Evolutionary conservation across 2,329 filamentous ascomycete species (phyloP), one percentile per base, ranked within the genome.

Genomic region (Bipolaris victoriae): DNA sequence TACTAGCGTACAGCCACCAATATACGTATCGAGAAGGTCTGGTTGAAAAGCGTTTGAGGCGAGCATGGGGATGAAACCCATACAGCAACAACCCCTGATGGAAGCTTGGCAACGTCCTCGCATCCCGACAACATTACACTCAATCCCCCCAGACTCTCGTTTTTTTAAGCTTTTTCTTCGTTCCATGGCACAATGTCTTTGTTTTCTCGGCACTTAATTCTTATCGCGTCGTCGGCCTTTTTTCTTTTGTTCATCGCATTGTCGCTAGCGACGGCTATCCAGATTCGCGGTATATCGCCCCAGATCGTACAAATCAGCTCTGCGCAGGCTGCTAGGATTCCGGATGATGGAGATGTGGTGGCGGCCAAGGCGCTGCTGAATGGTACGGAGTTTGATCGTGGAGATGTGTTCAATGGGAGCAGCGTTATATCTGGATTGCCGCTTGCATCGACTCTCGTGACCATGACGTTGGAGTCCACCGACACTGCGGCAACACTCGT

Each of bases 231-330:
- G 1, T 71, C 71, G 1, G 63, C 68, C 0, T 52, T 62, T 7
- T 52, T 74, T 5, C 62, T 74, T 7, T 48, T 74, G n/a, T 49
- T 74, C 7, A 65, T 74, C 47, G 65, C 72, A 11, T 56, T 72
- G 35, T 70, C 70, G 7, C 56, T 75, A 7, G 63, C 65, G 20
- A 67, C 68, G 1, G 64, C 69, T 11, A 61, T 75, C 37, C 64
- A 74, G 60, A 50, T 70, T 33, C 69, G 71, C 55, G 62, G 64
- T 15, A 57, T 67, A 40, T 60, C 63, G 7, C 49, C 49, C 36
- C 69, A 65, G 47, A 35, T 73, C 11, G 60, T 65, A 22, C 70
- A 68, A 41, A 55, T 74, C 20, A 41, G 46, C 1, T 41, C 65
- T n/a, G 71, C 70, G 22, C 71, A 74, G 57, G 70, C 66, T 6